Conservation (phyloP, 2,329 filamentous ascomycete genomes). For the Macrophomina tecta region DNA sequence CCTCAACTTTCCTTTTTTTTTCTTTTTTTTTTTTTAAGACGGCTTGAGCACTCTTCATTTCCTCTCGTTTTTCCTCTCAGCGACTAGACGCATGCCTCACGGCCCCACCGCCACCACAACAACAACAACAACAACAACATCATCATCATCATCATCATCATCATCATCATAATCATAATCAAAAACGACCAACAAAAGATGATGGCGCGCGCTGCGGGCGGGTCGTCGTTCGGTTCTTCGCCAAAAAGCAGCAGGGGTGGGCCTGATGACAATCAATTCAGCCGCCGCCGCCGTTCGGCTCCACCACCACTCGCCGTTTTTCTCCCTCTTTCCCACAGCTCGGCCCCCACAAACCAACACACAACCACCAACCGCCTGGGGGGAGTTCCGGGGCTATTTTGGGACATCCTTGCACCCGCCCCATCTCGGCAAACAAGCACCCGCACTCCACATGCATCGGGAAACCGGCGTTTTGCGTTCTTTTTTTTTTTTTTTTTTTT, state of each 20-base stretch:
- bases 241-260: no score
- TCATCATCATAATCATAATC: background rate
- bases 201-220: no score
- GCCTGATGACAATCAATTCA: no score
- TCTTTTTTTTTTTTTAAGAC: background rate
- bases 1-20: background rate
- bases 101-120: background rate
- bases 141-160: background rate
- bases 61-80: background rate
- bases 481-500: no score
- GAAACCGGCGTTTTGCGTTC: background rate
- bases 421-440: background rate
- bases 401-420: background rate
- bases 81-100: slow-evolving; percentile 1
- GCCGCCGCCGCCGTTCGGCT: background rate
- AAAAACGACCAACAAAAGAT: no score
- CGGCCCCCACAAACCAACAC: background rate
- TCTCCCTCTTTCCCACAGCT: background rate
- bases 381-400: background rate
- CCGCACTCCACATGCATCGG: background rate
- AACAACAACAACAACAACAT: background rate
- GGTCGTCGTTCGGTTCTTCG: no score
- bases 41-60: background rate
- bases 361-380: no score
- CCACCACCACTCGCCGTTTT: no score